Conservation (phyloP, 352 stramenopile species). For the Pythium sukuiense region DNA sequence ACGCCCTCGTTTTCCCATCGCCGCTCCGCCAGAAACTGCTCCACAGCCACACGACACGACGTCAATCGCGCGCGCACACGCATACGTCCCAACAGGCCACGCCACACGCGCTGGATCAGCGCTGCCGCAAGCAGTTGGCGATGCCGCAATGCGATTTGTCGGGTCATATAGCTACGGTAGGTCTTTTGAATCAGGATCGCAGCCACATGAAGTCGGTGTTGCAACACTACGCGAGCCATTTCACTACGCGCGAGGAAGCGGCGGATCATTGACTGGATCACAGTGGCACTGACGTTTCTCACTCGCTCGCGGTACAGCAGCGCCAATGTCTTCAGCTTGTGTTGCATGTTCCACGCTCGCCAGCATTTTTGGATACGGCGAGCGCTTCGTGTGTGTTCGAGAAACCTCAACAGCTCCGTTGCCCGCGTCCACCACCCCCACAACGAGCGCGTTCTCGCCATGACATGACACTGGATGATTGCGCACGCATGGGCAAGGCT, state of each 20-base stretch:
- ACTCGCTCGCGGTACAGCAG: conserved; percentile 26
- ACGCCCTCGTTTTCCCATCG: conserved; percentile 20
- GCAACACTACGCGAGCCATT: conserved; percentile 21
- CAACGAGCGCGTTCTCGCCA: conserved; percentile 6
- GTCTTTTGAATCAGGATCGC: conserved; percentile 28
- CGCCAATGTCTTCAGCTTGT: conserved; percentile 25
- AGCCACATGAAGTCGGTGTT: conserved; percentile 18
- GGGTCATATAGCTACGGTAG: conserved; percentile 30
- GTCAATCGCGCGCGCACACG: conserved; percentile 3
- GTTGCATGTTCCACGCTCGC: conserved; percentile 25
- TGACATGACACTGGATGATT: conserved; percentile 38
- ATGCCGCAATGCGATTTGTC: conserved; percentile 27
- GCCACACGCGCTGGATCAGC: conserved; percentile 30
- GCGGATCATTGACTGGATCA: conserved; percentile 29
- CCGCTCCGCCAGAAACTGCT: neutral
- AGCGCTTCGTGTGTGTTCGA: conserved; percentile 26
- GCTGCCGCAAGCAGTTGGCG: conserved; percentile 7
- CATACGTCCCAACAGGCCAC: conserved; percentile 24
- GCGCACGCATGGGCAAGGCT: conserved; percentile 39
- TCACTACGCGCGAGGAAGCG: conserved; percentile 21
- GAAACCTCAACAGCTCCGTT: conserved; percentile 15
- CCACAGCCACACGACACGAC: conserved; percentile 7
- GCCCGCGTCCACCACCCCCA: conserved; percentile 19
- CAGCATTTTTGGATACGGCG: conserved; percentile 33
- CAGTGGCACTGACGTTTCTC: conserved; percentile 21